Evolutionary conservation across 805 yeast species (phyloP), one percentile per base, ranked within the genome.

Genomic region (Candida insectalens): DNA sequence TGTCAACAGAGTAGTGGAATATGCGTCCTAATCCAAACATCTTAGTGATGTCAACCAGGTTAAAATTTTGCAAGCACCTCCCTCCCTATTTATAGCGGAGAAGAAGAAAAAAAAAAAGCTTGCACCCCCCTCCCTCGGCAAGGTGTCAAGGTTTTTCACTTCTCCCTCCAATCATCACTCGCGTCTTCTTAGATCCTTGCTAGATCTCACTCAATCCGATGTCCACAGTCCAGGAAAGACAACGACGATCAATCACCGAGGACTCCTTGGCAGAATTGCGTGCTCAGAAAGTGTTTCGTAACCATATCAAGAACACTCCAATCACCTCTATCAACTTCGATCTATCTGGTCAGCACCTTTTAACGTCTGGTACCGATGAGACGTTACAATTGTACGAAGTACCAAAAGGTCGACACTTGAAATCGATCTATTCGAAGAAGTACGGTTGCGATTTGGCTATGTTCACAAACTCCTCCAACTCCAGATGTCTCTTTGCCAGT

Each of bases 361-460:
- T 92, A 22, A 69, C 94, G 2, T 64, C 92, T 0, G 85, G 94
- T 3, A 74, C 77, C 5, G 94, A 83, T 57, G 89, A 84, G 50
- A 66, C 82, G 18, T 76, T 92, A 46, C 94, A 85, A 47, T 60
- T 92, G 14, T 89, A 85, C 53, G 95, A 89, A 57, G 62, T 71
- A 14, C 59, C 70, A 22, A 67, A 69, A 39, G 96, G 96, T 5
- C 64, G 69, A 35, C 81, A 76, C 41, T 47, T 67, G 29, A 82
- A 78, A 45, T 73, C 85, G 4, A 69, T 83, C 6, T 78, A 73
- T 38, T 78, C 92, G 19, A 88, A 87, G 59, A 92, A 92, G 51
- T 92, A 92, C 47, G 98, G 98, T 1, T 83, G 87, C 37, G 87
- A 84, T 49, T 58, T 83, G 25, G 96, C 95, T 3, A 66, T 75